These are phyloP conservation scores for Xylariaceae sp. DNA, from an alignment of 2,329 filamentous ascomycete species.

Conservation along the genomic window DNA sequence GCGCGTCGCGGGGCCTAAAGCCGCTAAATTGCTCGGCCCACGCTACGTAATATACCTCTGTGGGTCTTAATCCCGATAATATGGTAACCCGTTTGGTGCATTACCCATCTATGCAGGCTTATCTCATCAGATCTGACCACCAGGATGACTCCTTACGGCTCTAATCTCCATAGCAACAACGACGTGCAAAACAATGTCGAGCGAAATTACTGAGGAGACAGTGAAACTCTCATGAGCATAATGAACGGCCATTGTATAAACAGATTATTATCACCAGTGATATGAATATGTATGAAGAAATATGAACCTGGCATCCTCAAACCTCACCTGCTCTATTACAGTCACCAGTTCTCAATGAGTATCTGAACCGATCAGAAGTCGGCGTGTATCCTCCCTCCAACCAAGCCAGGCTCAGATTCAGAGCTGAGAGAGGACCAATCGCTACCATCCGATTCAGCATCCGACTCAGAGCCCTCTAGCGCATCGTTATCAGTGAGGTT, in stretches of 20 bases:
- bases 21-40: background rate
- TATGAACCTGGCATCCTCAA: background rate
- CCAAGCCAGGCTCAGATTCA: slow-evolving; percentile 6
- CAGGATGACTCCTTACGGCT: background rate
- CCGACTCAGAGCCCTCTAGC: slow-evolving; percentile 20
- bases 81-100: too few relatives aligned
- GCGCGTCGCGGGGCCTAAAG: slow-evolving; percentile 23
- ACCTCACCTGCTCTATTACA: background rate
- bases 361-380: background rate
- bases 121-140: too few relatives aligned
- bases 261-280: background rate
- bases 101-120: background rate
- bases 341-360: background rate
- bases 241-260: background rate
- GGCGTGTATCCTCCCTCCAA: background rate
- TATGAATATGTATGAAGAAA: background rate
- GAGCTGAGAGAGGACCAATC: slow-evolving; percentile 11
- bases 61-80: too few relatives aligned
- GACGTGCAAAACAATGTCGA: background rate
- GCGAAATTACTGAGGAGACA: background rate
- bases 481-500: slow-evolving; percentile 14
- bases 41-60: background rate
- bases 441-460: slow-evolving; percentile 8
- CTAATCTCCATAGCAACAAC: background rate
- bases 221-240: background rate